phyloP scores from a whole-genome alignment of 805 yeast genomes.

The Helenozyma rhizophorensis region DNA sequence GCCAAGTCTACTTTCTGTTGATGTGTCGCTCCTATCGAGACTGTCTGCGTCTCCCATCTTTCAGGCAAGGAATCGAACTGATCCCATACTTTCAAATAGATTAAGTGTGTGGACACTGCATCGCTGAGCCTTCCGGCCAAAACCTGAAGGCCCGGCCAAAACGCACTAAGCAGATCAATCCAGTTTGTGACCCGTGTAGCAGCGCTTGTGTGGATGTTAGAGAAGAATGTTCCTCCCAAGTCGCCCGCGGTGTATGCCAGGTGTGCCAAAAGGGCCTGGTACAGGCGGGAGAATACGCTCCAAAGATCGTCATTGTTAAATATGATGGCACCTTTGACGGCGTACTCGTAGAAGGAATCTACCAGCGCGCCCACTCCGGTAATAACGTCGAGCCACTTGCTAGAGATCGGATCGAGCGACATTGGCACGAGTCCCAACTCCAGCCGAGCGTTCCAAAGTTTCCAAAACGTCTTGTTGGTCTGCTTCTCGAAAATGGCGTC shows the following conservation, averaged over 20 bases:
- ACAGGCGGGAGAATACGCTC: conserved; percentile 46
- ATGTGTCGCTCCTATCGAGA: background rate
- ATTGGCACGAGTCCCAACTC: conserved; percentile 66
- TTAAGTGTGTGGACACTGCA: conserved; percentile 58
- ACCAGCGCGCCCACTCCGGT: conserved; percentile 89
- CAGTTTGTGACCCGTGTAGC: conserved; percentile 56
- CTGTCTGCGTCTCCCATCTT: conserved; percentile 52
- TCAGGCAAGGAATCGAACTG: conserved; percentile 81
- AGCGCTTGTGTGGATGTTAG: conserved; percentile 52
- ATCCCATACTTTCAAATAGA: conserved; percentile 75
- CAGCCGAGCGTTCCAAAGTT: conserved; percentile 66
- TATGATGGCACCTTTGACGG: conserved; percentile 69
- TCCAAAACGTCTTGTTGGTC: conserved; percentile 59
- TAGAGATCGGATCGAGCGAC: conserved; percentile 60
- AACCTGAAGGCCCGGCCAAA: conserved; percentile 83
- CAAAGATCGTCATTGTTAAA: conserved; percentile 65
- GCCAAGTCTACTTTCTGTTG: conserved; percentile 12
- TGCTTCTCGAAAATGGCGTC: conserved; percentile 64
- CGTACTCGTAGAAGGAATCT: conserved; percentile 88
- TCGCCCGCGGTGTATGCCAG: conserved; percentile 25
- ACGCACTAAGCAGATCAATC: conserved; percentile 86
- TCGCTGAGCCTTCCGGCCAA: conserved; percentile 68
- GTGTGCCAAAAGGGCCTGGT: conserved; percentile 47
- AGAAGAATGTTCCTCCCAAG: conserved; percentile 34
- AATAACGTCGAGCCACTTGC: conserved; percentile 51